A percentile compares a stretch with the other conserved stretches of the same genome.
phyloP scores from a whole-genome alignment of 768 basidiomycete species.

The Asterophora parasitica region DNA sequence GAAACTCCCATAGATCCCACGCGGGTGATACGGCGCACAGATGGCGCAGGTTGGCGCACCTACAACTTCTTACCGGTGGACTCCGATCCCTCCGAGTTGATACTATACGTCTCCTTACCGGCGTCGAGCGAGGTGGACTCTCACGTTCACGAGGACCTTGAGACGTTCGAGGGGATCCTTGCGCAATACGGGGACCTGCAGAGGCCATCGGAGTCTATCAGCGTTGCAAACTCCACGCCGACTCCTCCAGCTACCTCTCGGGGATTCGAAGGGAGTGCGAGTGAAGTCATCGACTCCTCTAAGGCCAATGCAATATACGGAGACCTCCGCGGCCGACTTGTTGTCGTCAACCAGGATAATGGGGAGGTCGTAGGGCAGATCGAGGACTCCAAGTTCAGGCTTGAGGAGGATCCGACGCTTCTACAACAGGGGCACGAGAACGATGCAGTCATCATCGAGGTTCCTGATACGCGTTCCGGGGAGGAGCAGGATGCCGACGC shows the following conservation, averaged over 20 bases:
- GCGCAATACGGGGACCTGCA: constrained; percentile 57
- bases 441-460: constrained; percentile 70
- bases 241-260: neutral
- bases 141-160: constrained; percentile 48
- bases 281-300: constrained; percentile 13
- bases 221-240: constrained; percentile 3
- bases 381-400: constrained; percentile 43
- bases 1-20: constrained; percentile 62
- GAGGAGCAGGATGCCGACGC: constrained; percentile 35
- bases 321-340: constrained; percentile 52
- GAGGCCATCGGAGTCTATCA: constrained; percentile 12
- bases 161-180: constrained; percentile 62
- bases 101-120: constrained; percentile 30
- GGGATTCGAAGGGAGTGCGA: neutral
- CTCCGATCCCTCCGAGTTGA: constrained; percentile 31
- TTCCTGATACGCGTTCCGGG: constrained; percentile 44
- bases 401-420: constrained; percentile 58
- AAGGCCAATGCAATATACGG: constrained; percentile 9
- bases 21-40: constrained; percentile 36
- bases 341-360: constrained; percentile 67
- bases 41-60: constrained; percentile 30
- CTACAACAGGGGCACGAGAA: constrained; percentile 44
- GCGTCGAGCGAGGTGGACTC: constrained; percentile 23
- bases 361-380: constrained; percentile 71
- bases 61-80: constrained; percentile 43